Conservation (phyloP, 257 asterid genomes). For the Capsicum pubescens region DNA sequence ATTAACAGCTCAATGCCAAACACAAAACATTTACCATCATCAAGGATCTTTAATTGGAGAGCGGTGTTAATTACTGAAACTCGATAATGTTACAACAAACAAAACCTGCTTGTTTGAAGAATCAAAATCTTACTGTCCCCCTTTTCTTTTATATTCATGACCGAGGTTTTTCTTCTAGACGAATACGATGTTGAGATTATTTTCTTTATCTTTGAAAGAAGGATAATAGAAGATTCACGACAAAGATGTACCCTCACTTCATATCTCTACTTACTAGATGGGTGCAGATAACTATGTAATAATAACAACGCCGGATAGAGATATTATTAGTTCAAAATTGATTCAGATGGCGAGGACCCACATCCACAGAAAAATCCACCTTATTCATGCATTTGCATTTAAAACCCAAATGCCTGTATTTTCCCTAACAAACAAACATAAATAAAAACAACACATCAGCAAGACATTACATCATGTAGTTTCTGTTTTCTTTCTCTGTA, state of each 20-base stretch:
- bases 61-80: background rate
- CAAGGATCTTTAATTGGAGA: background rate
- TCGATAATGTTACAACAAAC: background rate
- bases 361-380: conserved; percentile 4
- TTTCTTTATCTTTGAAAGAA: background rate
- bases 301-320: background rate
- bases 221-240: background rate
- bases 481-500: conserved; percentile 18
- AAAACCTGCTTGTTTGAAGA: background rate
- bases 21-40: conserved; percentile 1
- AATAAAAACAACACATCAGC: background rate
- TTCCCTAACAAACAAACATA: background rate
- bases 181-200: background rate
- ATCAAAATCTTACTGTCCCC: background rate
- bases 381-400: background rate
- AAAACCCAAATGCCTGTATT: background rate
- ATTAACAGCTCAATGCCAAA: conserved; percentile 9
- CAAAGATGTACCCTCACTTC: background rate
- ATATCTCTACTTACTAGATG: background rate
- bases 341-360: background rate
- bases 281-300: background rate
- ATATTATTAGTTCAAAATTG: background rate
- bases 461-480: background rate
- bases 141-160: background rate
- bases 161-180: background rate